Evolutionary conservation across 75 land plant species (phyloP).

Genomic region (Chamaecyparis obtusa): DNA sequence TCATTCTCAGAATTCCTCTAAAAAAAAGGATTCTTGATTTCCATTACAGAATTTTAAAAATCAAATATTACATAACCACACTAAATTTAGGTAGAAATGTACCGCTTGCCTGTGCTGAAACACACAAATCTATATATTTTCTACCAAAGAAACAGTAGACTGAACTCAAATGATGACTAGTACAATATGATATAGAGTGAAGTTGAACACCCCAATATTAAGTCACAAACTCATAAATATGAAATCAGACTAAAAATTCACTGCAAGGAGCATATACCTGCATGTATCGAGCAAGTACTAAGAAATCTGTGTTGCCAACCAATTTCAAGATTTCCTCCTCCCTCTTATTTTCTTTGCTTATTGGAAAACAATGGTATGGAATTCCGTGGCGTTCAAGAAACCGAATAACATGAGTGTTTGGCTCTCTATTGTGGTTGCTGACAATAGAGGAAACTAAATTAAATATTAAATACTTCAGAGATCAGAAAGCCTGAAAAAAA

Average conservation of each 20-base stretch:
- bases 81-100: background rate
- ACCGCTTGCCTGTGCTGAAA: background rate
- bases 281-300: slow-evolving; percentile 98
- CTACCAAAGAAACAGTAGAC: background rate
- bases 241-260: background rate
- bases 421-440: slow-evolving; percentile 90
- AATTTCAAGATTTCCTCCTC: slow-evolving; percentile 85
- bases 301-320: slow-evolving; percentile 76
- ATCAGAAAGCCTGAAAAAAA: slow-evolving; percentile 7
- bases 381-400: slow-evolving; percentile 83
- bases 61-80: background rate
- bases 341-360: slow-evolving; percentile 56
- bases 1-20: background rate
- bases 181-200: slow-evolving; percentile 1
- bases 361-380: slow-evolving; percentile 80
- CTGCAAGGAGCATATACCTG: slow-evolving; percentile 56
- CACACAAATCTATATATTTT: background rate
- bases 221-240: background rate
- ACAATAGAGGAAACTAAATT: background rate
- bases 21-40: background rate
- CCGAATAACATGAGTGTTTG: slow-evolving; percentile 80
- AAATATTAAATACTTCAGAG: background rate
- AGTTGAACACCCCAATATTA: background rate
- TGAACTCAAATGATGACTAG: background rate
- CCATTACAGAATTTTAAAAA: background rate